Conservation (phyloP, 805 yeast genomes). For the Cyberlindnera petersonii region DNA sequence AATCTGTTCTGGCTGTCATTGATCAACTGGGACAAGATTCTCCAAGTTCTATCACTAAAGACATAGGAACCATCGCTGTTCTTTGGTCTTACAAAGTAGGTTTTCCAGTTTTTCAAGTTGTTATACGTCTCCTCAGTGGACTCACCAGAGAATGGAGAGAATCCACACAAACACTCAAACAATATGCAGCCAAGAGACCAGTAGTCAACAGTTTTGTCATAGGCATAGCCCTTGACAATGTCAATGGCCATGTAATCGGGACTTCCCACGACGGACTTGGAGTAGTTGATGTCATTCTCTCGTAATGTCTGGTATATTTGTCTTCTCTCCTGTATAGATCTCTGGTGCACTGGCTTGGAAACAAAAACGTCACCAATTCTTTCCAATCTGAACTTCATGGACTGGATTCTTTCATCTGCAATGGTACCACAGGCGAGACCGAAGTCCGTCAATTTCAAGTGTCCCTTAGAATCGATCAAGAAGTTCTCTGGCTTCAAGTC, state of each 20-base stretch:
- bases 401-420: slow-evolving; percentile 87
- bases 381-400: slow-evolving; percentile 70
- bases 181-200: slow-evolving; percentile 99
- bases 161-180: slow-evolving; percentile 93
- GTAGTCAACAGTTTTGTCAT: slow-evolving; percentile 95
- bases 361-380: slow-evolving; percentile 69
- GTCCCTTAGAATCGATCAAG: slow-evolving; percentile 84
- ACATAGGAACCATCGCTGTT: slow-evolving; percentile 88
- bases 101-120: slow-evolving; percentile 89
- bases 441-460: slow-evolving; percentile 90
- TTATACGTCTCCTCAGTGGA: slow-evolving; percentile 92
- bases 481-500: slow-evolving; percentile 96
- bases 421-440: slow-evolving; percentile 97
- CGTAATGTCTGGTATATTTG: slow-evolving; percentile 75
- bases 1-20: slow-evolving; percentile 75
- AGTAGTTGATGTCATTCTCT: slow-evolving; percentile 73
- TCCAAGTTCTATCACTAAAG: slow-evolving; percentile 96
- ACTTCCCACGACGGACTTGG: slow-evolving; percentile 94
- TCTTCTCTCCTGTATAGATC: slow-evolving; percentile 84
- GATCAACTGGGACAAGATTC: slow-evolving; percentile 70
- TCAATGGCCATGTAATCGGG: slow-evolving; percentile 99
- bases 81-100: slow-evolving; percentile 82
- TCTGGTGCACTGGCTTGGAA: slow-evolving; percentile 50
- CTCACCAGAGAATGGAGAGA: slow-evolving; percentile 95
- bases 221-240: slow-evolving; percentile 79